A percentile compares a stretch with the other conserved stretches of the same genome.
Evolutionary conservation across 306 rosid species (phyloP).

Genomic region (Medicago lupulina): DNA sequence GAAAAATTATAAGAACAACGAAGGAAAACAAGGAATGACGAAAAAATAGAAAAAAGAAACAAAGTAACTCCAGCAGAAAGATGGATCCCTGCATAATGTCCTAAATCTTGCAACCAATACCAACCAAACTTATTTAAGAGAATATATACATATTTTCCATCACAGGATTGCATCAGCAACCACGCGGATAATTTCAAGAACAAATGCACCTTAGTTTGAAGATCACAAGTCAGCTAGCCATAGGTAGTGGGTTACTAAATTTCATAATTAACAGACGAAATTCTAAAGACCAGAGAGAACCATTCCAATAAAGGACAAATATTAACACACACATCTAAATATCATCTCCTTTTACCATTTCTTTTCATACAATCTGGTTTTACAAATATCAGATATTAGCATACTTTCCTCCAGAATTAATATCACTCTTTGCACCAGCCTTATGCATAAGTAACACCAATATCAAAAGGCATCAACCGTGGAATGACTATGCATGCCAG

Average conservation of each 20-base stretch:
- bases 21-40: not conserved
- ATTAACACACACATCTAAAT: not conserved
- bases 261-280: not conserved
- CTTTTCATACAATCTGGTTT: conserved; percentile 14
- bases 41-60: not conserved
- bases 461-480: conserved; percentile 1
- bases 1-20: not conserved
- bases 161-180: not conserved
- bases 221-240: not conserved
- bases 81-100: not conserved
- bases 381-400: conserved; percentile 1
- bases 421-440: not conserved
- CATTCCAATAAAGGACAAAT: not conserved
- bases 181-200: not conserved
- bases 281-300: not conserved
- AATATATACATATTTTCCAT: not conserved
- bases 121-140: conserved; percentile 7
- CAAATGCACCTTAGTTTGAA: not conserved
- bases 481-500: not conserved
- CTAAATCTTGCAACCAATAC: not conserved
- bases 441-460: conserved; percentile 12
- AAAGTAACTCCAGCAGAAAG: not conserved
- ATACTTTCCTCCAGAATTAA: not conserved
- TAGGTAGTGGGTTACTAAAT: not conserved
- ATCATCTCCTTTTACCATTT: conserved; percentile 2